A percentile compares a stretch with the other conserved stretches of the same genome.
Evolutionary conservation across 1,284 basidiomycete species (phyloP).

Genomic region (Amylostereum areolatum): DNA sequence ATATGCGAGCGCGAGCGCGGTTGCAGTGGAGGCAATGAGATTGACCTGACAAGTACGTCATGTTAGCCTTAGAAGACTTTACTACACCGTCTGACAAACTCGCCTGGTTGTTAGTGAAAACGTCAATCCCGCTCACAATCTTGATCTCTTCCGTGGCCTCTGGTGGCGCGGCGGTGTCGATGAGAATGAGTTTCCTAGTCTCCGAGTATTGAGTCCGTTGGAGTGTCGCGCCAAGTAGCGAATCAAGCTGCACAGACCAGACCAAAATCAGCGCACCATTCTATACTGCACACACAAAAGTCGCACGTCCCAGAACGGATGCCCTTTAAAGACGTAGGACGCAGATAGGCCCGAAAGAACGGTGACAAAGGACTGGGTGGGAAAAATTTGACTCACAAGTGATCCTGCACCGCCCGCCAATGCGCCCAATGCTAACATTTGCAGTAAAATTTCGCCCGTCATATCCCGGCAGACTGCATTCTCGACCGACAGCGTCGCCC

Average conservation of each 20-base stretch:
- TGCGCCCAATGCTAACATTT: slow-evolving; percentile 53
- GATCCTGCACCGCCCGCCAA: slow-evolving; percentile 72
- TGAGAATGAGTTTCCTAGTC: slow-evolving; percentile 59
- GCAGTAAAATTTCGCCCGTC: slow-evolving; percentile 30
- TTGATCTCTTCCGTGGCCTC: slow-evolving; percentile 31
- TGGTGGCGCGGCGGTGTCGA: slow-evolving; percentile 40
- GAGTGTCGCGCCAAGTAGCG: slow-evolving; percentile 81
- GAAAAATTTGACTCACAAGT: slow-evolving; percentile 41
- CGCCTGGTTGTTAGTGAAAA: slow-evolving; percentile 82
- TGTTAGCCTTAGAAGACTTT: background rate
- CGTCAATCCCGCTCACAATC: slow-evolving; percentile 63
- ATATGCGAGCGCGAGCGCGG: slow-evolving; percentile 30
- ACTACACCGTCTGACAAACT: slow-evolving; percentile 12
- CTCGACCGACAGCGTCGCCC: slow-evolving; percentile 55
- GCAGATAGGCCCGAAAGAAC: background rate
- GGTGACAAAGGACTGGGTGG: too few species aligned
- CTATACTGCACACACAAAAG: too few species aligned
- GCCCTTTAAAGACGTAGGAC: background rate
- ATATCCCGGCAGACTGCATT: slow-evolving; percentile 42
- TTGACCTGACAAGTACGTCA: slow-evolving; percentile 30
- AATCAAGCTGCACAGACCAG: slow-evolving; percentile 58
- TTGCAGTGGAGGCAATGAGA: slow-evolving; percentile 35
- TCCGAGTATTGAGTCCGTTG: slow-evolving; percentile 78
- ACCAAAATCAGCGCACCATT: background rate
- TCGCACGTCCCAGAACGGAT: too few species aligned